A percentile compares a stretch with the other conserved stretches of the same genome.
phyloP scores from a whole-genome alignment of 2,329 filamentous ascomycete genomes.

The Talaromyces sp. region DNA sequence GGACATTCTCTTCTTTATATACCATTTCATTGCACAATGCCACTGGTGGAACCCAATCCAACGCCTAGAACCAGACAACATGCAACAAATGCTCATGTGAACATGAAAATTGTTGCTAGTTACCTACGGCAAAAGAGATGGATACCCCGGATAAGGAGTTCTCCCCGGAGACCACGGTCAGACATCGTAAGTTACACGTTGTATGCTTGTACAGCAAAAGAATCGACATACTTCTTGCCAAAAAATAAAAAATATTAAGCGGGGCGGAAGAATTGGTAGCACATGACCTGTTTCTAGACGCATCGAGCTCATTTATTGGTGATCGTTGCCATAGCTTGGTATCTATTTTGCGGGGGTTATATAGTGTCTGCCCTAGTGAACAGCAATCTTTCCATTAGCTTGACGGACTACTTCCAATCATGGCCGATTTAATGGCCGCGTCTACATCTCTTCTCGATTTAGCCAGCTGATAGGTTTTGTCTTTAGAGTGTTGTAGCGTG shows the following conservation, averaged over 20 bases:
- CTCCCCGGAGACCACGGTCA: neutral
- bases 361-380: too few relatives aligned
- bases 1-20: constrained; percentile 9
- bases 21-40: neutral
- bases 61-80: neutral
- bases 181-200: neutral
- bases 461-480: neutral
- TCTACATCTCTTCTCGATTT: neutral
- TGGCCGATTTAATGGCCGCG: neutral
- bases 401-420: neutral
- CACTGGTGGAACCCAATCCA: neutral
- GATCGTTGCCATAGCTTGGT: neutral
- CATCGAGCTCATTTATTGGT: constrained; percentile 2
- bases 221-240: neutral
- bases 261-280: constrained; percentile 1
- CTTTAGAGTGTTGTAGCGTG: neutral
- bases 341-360: too few relatives aligned
- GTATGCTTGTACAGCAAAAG: neutral
- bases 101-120: neutral
- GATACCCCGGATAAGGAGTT: constrained; percentile 14
- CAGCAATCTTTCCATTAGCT: neutral
- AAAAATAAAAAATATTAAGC: neutral
- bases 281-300: constrained; percentile 16
- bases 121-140: neutral
- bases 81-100: constrained; percentile 15